phyloP scores from a whole-genome alignment of 768 basidiomycete genomes.

The Tephrocybe sp. region DNA sequence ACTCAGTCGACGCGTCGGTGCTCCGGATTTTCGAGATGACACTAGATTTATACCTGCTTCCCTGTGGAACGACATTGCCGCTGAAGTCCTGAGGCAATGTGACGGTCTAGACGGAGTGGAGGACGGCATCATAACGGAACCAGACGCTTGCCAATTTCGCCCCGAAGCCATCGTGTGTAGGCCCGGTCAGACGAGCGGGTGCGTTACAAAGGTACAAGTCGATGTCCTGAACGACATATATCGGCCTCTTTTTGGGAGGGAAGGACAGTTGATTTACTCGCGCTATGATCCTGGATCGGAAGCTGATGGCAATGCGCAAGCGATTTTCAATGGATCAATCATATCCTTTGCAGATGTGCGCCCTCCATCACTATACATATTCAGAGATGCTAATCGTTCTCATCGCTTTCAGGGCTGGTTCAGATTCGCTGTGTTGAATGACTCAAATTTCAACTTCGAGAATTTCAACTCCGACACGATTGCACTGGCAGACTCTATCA shows the following conservation, averaged over 20 bases:
- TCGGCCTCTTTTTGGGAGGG: constrained; percentile 3
- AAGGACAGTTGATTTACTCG: constrained; percentile 5
- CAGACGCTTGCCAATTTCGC: constrained; percentile 12
- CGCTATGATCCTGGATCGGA: constrained; percentile 13
- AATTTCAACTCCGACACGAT: constrained; percentile 5
- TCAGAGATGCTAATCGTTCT: neutral
- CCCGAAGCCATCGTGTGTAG: constrained; percentile 7
- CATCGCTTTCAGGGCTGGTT: constrained; percentile 11
- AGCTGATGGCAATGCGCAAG: constrained; percentile 3
- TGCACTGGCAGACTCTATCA: neutral
- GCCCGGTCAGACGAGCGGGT: neutral
- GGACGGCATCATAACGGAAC: constrained; percentile 16
- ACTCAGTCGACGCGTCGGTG: neutral
- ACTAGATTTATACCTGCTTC: constrained; percentile 1
- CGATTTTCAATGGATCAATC: constrained; percentile 1
- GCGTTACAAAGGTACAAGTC: constrained; percentile 6
- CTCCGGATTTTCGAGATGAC: neutral
- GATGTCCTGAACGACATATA: constrained; percentile 9
- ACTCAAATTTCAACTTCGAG: constrained; percentile 6
- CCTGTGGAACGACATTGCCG: constrained; percentile 5
- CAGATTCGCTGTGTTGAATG: constrained; percentile 7
- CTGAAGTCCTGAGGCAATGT: constrained; percentile 12
- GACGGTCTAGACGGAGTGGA: constrained; percentile 10
- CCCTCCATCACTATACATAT: neutral
- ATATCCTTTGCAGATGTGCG: neutral